Percentiles rank a stretch among this genome's conserved stretches.
Conservation (phyloP, 352 stramenopile genomes). For the Globisporangium paddicum region DNA sequence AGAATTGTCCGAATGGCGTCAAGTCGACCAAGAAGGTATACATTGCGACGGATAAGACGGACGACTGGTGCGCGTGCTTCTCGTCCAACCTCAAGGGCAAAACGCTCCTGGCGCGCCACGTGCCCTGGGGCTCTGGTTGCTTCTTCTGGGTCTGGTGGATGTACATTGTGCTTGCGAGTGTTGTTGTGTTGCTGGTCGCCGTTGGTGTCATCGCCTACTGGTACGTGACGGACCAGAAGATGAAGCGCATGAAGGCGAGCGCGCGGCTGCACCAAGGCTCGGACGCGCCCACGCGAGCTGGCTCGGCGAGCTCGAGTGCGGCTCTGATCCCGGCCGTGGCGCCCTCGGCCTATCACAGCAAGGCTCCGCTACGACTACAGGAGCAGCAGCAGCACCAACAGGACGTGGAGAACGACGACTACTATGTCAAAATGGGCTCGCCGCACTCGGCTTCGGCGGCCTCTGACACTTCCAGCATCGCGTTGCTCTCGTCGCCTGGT, state of each 20-base stretch:
- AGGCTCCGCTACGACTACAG: slow-evolving; percentile 17
- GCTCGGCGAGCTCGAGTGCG: slow-evolving; percentile 19
- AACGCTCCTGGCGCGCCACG: slow-evolving; percentile 44
- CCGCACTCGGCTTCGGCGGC: slow-evolving; percentile 41
- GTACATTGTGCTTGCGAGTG: slow-evolving; percentile 66
- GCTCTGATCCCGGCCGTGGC: slow-evolving; percentile 22
- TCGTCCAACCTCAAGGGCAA: slow-evolving; percentile 54
- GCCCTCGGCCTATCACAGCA: slow-evolving; percentile 18
- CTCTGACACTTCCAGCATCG: slow-evolving; percentile 58
- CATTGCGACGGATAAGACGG: slow-evolving; percentile 24
- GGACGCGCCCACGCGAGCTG: slow-evolving; percentile 19
- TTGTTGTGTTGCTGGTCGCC: slow-evolving; percentile 52
- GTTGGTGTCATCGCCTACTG: slow-evolving; percentile 57
- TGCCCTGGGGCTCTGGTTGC: slow-evolving; percentile 58
- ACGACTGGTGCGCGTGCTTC: slow-evolving; percentile 70
- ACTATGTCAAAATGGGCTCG: slow-evolving; percentile 48
- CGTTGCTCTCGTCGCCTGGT: slow-evolving; percentile 41
- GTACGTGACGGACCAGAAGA: slow-evolving; percentile 36
- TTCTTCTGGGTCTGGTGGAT: slow-evolving; percentile 89
- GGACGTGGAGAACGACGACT: slow-evolving; percentile 1
- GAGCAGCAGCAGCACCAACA: slow-evolving; percentile 19
- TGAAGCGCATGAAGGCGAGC: slow-evolving; percentile 34
- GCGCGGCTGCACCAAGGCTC: slow-evolving; percentile 17
- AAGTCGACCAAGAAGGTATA: slow-evolving; percentile 76
- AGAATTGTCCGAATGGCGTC: slow-evolving; percentile 74